These are phyloP conservation scores for Trametes cingulata DNA, from an alignment of 768 basidiomycete species.

Conservation along the genomic window DNA sequence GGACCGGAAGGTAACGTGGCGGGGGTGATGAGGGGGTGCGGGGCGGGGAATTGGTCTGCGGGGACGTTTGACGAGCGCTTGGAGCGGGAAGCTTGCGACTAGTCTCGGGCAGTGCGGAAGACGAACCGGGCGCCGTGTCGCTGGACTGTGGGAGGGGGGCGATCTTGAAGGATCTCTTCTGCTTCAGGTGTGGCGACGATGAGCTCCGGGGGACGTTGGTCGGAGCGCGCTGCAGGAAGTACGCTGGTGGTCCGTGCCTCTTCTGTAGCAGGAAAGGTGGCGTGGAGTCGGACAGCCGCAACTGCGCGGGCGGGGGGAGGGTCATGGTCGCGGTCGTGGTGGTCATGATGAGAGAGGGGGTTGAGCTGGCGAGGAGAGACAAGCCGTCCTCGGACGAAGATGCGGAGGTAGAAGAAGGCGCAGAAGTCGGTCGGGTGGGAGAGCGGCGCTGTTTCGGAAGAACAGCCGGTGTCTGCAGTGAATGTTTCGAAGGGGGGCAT, in stretches of 20 bases:
- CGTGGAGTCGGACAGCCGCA: slow-evolving; percentile 7
- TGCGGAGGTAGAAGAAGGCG: slow-evolving; percentile 14
- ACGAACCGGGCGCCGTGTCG: not conserved
- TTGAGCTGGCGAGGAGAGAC: not conserved
- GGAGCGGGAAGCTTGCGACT: not conserved
- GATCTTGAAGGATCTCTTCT: not conserved
- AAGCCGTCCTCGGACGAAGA: not conserved
- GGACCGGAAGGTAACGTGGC: not conserved
- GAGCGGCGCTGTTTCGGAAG: slow-evolving; percentile 14
- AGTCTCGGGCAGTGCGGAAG: not conserved
- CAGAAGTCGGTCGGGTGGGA: slow-evolving; percentile 1
- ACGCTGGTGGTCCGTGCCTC: slow-evolving; percentile 3
- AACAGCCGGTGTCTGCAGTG: slow-evolving; percentile 9
- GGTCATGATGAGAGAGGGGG: slow-evolving; percentile 14
- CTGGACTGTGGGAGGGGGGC: not conserved
- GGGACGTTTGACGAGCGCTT: not conserved
- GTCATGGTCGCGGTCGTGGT: slow-evolving; percentile 14
- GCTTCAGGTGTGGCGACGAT: slow-evolving; percentile 1
- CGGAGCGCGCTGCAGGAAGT: slow-evolving; percentile 12
- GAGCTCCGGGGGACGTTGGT: not conserved
- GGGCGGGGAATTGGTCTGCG: not conserved
- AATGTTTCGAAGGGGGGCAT: slow-evolving; percentile 17
- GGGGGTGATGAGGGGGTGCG: not conserved
- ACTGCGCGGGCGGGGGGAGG: not conserved
- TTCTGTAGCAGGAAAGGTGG: slow-evolving; percentile 10